Base-by-base conservation (phyloP, 2,329 filamentous ascomycete species). In the Lachnellula hyalina region DNA sequence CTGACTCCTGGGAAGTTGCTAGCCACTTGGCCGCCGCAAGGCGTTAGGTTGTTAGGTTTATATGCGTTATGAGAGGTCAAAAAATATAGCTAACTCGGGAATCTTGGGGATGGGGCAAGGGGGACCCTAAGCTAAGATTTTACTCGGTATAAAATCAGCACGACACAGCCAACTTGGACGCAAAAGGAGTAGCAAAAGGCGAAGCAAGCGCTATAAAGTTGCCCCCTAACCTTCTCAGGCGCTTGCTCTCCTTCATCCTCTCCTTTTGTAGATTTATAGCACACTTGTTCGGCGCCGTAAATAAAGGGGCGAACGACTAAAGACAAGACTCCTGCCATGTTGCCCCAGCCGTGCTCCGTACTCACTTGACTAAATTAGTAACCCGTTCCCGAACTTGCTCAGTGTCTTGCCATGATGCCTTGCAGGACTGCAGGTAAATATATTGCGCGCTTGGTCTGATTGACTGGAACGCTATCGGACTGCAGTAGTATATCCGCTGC, bases 401-500 rank as follows among this genome's bases (percentile, higher is more conserved):
- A 36, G 38, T 47, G 53, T 53, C 56, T 51, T 53, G 55, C 56
- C 54, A 55, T 58, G 56, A 51, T 53, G 53, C 51, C 56, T 51
- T 61, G 60, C 58, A 62, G 42, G 34, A 32, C 47, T 57, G 55
- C 49, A 47, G 52, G 44, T 21, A 52, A 49, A 56, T 60, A 60
- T 51, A 53, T 57, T 60, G 55, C 48, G 56, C 45, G 52, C 45
- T 40, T 47, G 52, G 53, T 60, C 34, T 60, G 60, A 57, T 60
- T 58, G 55, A 55, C 45, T 35, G 35, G 46, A 32, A 45, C 58
- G 50, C 50, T 64, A 64, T 63, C 60, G 56, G 45, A 42, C 41
- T 65, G 62, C 61, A 63, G 56, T 60, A 64, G 60, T 51, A 52
- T 52, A 61, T 61, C 61, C 59, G 62, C 51, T 49, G 21, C 42